Evolutionary conservation across 208 protist species (phyloP).

Genomic region (Leishmania major): DNA sequence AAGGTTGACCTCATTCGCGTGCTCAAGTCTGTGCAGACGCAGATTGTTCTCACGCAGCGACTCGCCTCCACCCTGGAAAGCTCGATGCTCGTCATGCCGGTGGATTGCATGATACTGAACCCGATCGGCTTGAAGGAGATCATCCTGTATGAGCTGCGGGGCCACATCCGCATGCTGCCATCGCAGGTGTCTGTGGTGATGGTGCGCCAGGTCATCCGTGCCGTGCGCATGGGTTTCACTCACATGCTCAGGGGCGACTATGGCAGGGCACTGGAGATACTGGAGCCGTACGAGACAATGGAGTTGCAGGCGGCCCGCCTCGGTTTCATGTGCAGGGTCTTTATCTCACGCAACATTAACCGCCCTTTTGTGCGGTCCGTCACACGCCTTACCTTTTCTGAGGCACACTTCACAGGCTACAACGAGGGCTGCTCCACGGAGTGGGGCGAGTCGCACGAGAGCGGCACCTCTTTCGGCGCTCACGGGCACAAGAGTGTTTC

Average conservation of each 20-base stretch:
- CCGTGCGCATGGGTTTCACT: conserved; percentile 44
- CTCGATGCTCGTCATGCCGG: conserved; percentile 51
- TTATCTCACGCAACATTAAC: conserved; percentile 30
- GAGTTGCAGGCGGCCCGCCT: conserved; percentile 53
- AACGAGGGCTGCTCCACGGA: conserved; percentile 10
- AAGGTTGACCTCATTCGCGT: conserved; percentile 44
- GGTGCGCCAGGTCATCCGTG: conserved; percentile 27
- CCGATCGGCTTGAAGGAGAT: conserved; percentile 12
- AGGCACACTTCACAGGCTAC: conserved; percentile 20
- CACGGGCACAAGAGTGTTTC: background rate
- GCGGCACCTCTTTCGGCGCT: background rate
- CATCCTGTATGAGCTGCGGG: conserved; percentile 62
- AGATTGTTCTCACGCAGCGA: conserved; percentile 52
- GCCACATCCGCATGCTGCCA: conserved; percentile 24
- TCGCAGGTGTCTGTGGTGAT: conserved; percentile 13
- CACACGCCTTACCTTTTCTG: conserved; percentile 32
- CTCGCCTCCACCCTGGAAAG: conserved; percentile 50
- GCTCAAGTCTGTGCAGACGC: conserved; percentile 41
- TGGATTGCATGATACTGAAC: conserved; percentile 45
- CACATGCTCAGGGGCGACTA: conserved; percentile 61
- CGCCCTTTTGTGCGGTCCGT: conserved; percentile 49
- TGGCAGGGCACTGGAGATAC: conserved; percentile 27
- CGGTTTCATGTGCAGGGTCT: conserved; percentile 28
- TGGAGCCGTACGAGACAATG: conserved; percentile 29
- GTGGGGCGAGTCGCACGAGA: background rate